Evolutionary conservation across 352 stramenopile genomes (phyloP).

Genomic region (Stephanocyclus meneghinianus): DNA sequence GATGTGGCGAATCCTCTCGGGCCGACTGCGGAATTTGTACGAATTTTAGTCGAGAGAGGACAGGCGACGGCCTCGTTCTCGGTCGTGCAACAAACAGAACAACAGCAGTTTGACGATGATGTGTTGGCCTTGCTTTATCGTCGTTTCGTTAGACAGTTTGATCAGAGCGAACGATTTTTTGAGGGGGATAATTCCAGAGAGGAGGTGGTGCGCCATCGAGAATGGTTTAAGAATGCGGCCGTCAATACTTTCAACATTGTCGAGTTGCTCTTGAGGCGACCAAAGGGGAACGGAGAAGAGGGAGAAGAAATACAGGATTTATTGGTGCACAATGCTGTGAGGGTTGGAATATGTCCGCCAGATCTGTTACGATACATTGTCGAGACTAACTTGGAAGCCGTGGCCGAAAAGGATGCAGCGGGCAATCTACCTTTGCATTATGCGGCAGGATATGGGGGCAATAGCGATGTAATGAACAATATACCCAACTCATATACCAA

Average conservation of each 20-base stretch:
- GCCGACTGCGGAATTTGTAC: conserved; percentile 64
- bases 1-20: conserved; percentile 54
- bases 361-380: conserved; percentile 80
- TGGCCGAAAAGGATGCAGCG: conserved; percentile 56
- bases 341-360: conserved; percentile 64
- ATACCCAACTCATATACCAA: conserved; percentile 73
- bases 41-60: conserved; percentile 27
- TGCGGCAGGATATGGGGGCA: conserved; percentile 55
- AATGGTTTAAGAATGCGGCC: conserved; percentile 71
- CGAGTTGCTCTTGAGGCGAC: conserved; percentile 58
- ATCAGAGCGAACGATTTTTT: conserved; percentile 81
- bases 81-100: not conserved
- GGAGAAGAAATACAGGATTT: conserved; percentile 18
- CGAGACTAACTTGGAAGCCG: conserved; percentile 77
- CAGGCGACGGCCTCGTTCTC: not conserved
- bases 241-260: conserved; percentile 81
- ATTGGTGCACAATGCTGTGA: conserved; percentile 72
- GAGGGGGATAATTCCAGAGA: conserved; percentile 72
- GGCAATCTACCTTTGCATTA: conserved; percentile 78
- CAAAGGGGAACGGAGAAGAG: not conserved
- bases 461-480: not conserved
- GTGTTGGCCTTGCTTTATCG: conserved; percentile 73
- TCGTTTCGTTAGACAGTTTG: conserved; percentile 75
- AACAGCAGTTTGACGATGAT: conserved; percentile 54
- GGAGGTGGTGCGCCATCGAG: conserved; percentile 70